These are phyloP conservation scores for Akanthomyces muscarius DNA, from an alignment of 2,329 filamentous ascomycete genomes.

Conservation along the genomic window DNA sequence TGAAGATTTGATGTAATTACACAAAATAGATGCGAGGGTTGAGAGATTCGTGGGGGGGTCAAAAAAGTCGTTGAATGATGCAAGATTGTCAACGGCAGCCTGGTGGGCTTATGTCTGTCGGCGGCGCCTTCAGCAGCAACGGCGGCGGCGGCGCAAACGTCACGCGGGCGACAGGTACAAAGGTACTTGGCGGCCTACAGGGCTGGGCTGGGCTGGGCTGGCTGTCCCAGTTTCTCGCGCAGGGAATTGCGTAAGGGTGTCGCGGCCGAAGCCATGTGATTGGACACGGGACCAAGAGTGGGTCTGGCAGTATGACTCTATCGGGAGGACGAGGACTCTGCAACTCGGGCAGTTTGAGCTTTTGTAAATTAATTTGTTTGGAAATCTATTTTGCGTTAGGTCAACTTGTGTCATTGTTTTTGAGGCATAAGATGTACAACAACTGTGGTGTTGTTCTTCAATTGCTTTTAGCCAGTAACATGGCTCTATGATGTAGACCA, in stretches of 20 bases:
- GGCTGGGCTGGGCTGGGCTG: not conserved
- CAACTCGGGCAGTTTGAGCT: not conserved
- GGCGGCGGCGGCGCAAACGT: not conserved
- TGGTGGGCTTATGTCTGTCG: conserved; percentile 21
- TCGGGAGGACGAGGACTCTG: not conserved
- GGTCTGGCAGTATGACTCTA: not conserved
- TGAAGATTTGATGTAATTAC: not conserved
- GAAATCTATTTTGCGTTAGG: too few species aligned
- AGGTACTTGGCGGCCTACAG: not conserved
- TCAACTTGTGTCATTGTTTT: too few species aligned
- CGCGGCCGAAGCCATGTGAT: not conserved
- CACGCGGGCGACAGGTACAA: conserved; percentile 5
- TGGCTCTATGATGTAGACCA: not conserved
- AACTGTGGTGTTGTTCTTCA: not conserved
- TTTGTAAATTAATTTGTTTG: too few species aligned
- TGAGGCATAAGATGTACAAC: too few species aligned
- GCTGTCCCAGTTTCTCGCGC: not conserved
- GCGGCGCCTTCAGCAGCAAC: not conserved
- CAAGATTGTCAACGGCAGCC: not conserved
- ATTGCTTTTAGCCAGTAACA: not conserved
- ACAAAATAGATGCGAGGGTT: not conserved
- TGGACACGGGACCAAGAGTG: not conserved
- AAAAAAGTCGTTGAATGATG: not conserved
- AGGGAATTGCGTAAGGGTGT: not conserved
- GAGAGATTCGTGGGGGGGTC: too few species aligned